These are phyloP conservation scores for Fusarium nanum DNA, from an alignment of 2,329 filamentous ascomycete species.

Conservation along the genomic window DNA sequence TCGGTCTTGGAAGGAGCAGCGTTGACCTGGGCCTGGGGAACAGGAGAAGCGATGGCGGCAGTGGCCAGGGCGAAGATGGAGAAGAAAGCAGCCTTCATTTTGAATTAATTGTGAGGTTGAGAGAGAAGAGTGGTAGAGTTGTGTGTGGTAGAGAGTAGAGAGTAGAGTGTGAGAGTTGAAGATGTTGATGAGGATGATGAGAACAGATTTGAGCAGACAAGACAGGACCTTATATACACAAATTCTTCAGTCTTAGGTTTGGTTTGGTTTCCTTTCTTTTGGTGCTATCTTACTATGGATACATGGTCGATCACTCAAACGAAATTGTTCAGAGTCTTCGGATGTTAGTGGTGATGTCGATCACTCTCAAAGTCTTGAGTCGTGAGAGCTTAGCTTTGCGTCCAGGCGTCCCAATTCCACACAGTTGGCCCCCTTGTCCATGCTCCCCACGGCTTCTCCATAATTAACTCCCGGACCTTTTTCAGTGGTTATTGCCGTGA, in stretches of 20 bases:
- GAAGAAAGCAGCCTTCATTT: slow-evolving; percentile 45
- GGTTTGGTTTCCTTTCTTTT: neutral
- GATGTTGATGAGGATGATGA: slow-evolving; percentile 20
- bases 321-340: slow-evolving; percentile 1
- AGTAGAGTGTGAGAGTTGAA: slow-evolving; percentile 5
- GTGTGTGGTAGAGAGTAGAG: neutral
- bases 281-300: too few relatives aligned
- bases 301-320: neutral
- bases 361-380: slow-evolving; percentile 16
- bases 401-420: neutral
- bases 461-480: neutral
- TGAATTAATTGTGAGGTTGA: slow-evolving; percentile 9
- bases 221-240: slow-evolving; percentile 15
- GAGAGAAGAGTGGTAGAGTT: neutral
- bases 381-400: slow-evolving; percentile 13
- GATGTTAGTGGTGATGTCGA: slow-evolving; percentile 19
- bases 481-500: neutral
- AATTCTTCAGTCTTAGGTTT: neutral
- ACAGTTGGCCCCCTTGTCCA: neutral
- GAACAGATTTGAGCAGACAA: neutral
- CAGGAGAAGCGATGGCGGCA: slow-evolving; percentile 40
- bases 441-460: neutral
- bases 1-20: slow-evolving; percentile 7
- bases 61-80: slow-evolving; percentile 40
- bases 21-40: slow-evolving; percentile 8